Percentiles rank a stretch among this genome's conserved stretches.
Evolutionary conservation across 139 green algal genomes (phyloP).

Genomic region (Chlorella sp.): DNA sequence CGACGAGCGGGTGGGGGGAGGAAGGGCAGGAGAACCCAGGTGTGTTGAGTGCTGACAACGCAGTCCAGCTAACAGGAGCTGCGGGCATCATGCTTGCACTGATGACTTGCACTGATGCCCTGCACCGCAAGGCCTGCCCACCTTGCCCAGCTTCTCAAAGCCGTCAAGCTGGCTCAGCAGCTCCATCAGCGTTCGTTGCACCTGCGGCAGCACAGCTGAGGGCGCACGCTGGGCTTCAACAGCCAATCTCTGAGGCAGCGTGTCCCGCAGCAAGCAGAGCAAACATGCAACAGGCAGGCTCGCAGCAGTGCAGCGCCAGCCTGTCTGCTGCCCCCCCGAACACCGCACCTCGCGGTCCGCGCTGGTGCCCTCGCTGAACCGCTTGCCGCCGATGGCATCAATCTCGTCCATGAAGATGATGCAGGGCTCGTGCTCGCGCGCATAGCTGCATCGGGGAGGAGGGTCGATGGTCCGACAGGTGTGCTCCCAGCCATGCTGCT

Average conservation of each 20-base stretch:
- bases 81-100: too few relatives aligned
- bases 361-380: slow-evolving; percentile 96
- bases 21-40: neutral
- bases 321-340: too few relatives aligned
- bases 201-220: neutral
- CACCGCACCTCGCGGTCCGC: slow-evolving; percentile 92
- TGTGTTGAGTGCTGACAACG: too few relatives aligned
- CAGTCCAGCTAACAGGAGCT: too few relatives aligned
- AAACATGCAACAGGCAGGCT: too few relatives aligned
- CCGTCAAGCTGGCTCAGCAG: slow-evolving; percentile 98
- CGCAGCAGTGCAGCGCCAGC: neutral
- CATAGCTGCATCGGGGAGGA: slow-evolving; percentile 63
- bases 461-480: too few relatives aligned
- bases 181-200: slow-evolving; percentile 99
- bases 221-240: neutral
- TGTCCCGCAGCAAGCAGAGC: neutral
- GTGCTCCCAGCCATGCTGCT: neutral
- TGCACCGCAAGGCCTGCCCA: slow-evolving; percentile 37
- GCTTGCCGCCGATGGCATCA: slow-evolving; percentile 97
- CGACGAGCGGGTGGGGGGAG: neutral
- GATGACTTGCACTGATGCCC: too few relatives aligned
- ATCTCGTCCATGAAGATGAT: slow-evolving; percentile 99
- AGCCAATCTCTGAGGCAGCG: too few relatives aligned
- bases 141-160: slow-evolving; percentile 97
- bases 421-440: slow-evolving; percentile 96